phyloP scores from a whole-genome alignment of 2,329 filamentous ascomycete genomes.

The Fusarium setosum region DNA sequence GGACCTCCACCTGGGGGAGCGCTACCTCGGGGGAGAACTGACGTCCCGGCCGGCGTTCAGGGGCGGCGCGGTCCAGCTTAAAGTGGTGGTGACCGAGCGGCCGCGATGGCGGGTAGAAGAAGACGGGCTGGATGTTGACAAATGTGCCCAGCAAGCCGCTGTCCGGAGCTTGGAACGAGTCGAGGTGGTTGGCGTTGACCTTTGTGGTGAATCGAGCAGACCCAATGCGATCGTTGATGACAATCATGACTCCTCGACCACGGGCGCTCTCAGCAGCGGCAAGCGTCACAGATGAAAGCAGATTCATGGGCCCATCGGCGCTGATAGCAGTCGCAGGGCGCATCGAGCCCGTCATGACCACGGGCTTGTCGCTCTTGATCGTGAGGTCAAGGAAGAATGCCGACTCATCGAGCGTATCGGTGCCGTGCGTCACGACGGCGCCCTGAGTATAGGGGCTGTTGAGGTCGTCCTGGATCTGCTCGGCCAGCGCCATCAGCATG shows the following conservation, averaged over 20 bases:
- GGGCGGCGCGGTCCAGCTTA: slow-evolving; percentile 45
- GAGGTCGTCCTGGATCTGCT: slow-evolving; percentile 61
- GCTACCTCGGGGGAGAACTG: slow-evolving; percentile 36
- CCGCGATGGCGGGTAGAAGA: slow-evolving; percentile 65
- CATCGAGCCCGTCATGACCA: slow-evolving; percentile 72
- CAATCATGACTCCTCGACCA: slow-evolving; percentile 68
- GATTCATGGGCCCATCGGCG: slow-evolving; percentile 72
- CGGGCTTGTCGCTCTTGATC: slow-evolving; percentile 66
- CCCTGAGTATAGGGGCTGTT: slow-evolving; percentile 56
- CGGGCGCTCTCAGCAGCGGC: slow-evolving; percentile 58
- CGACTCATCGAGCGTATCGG: slow-evolving; percentile 73
- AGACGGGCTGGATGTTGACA: slow-evolving; percentile 67
- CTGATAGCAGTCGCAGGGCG: slow-evolving; percentile 70
- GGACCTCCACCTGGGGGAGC: slow-evolving; percentile 66
- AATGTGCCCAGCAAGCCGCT: slow-evolving; percentile 68
- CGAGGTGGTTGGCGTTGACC: slow-evolving; percentile 70
- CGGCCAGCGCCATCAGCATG: slow-evolving; percentile 59
- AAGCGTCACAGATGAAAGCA: slow-evolving; percentile 69
- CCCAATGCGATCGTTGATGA: slow-evolving; percentile 71
- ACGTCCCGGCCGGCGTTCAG: slow-evolving; percentile 17
- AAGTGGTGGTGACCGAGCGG: slow-evolving; percentile 60
- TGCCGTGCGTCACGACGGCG: slow-evolving; percentile 72
- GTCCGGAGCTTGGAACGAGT: slow-evolving; percentile 70
- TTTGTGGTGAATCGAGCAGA: slow-evolving; percentile 69
- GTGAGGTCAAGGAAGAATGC: slow-evolving; percentile 72